A percentile compares a stretch with the other conserved stretches of the same genome.
Evolutionary conservation across 2,329 filamentous ascomycete genomes (phyloP).

Genomic region (Monosporascus cannonballus): DNA sequence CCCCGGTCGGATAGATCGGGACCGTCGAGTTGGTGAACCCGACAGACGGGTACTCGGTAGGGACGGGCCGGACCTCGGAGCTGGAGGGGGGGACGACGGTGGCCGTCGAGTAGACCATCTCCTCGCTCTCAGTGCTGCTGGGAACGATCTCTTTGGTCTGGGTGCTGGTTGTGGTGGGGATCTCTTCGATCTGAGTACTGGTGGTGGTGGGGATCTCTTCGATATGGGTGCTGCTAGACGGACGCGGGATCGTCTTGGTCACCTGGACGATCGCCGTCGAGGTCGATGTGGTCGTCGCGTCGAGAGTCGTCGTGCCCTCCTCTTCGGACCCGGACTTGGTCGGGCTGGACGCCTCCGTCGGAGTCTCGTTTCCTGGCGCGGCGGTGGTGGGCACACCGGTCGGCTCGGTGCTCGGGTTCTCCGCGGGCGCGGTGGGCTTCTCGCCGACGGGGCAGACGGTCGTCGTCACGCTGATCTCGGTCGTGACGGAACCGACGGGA

Average conservation of each 20-base stretch:
- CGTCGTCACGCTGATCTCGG: conserved; percentile 23
- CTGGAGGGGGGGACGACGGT: conserved; percentile 15
- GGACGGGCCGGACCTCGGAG: background rate
- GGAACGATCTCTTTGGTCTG: conserved; percentile 2
- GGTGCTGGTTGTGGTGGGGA: conserved; percentile 6
- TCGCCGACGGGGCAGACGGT: conserved; percentile 25
- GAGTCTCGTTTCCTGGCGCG: conserved; percentile 2
- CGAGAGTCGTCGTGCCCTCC: background rate
- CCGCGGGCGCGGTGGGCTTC: conserved; percentile 8
- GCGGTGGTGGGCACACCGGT: conserved; percentile 7
- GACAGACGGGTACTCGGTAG: background rate
- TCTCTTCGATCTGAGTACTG: background rate
- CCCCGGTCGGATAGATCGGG: background rate
- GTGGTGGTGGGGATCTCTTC: background rate
- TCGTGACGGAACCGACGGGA: conserved; percentile 21
- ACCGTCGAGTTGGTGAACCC: background rate
- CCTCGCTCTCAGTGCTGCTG: conserved; percentile 8
- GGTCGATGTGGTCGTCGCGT: background rate
- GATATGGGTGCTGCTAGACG: background rate
- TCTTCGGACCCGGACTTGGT: background rate
- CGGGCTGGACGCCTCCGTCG: background rate
- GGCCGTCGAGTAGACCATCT: conserved; percentile 15
- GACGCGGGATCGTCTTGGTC: background rate
- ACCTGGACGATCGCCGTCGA: background rate
- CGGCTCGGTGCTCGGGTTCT: conserved; percentile 4